Evolutionary conservation across 129 eudicot species (phyloP), one percentile per base, ranked within the genome.

Genomic region (Solidago caesia): DNA sequence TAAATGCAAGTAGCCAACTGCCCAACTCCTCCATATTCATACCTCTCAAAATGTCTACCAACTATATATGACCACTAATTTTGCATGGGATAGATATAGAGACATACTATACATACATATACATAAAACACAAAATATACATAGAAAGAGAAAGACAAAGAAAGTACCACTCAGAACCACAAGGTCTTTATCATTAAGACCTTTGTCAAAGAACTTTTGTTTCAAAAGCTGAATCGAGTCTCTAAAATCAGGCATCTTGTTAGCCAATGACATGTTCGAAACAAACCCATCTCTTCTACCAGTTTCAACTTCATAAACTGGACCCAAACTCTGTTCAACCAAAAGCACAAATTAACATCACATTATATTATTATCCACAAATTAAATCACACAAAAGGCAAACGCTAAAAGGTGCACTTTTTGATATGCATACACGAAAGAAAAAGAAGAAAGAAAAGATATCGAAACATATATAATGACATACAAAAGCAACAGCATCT

Each of bases 221-320:
- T 86, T 86, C 58, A 93, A 82, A 44, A 64, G 76, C 67, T 85
- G 76, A 78, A 88, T 77, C 2, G 87, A 77, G 68, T 86, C 89
- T 15, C 53, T 76, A 43, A 87, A 87, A 75, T 89, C 92, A n/a
- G 97, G 92, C 90, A 91, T 86, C 8, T 76, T 55, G 21, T 44
- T 81, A 2, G 97, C 97, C 77, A 80, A 44, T 12, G 76, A 43
- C 1, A 60, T 7, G 68, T 79, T 70, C 29, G 97, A 91, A 62
- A 84, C 88, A 29, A 70, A 43, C 16, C 96, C 97, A 75, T 91
- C 97, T 76, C 85, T 89, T 74, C 97, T 86, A 4, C 97, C 97
- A 5, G 96, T 91, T 83, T 84, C 84, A 48, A 86, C 97, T 53
- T 81, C 79, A 82, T 91, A 91, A 39, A 45, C 29, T 12, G 89